These are phyloP conservation scores for Epichloe gansuensis DNA, from an alignment of 2,329 filamentous ascomycete genomes.

Conservation along the genomic window DNA sequence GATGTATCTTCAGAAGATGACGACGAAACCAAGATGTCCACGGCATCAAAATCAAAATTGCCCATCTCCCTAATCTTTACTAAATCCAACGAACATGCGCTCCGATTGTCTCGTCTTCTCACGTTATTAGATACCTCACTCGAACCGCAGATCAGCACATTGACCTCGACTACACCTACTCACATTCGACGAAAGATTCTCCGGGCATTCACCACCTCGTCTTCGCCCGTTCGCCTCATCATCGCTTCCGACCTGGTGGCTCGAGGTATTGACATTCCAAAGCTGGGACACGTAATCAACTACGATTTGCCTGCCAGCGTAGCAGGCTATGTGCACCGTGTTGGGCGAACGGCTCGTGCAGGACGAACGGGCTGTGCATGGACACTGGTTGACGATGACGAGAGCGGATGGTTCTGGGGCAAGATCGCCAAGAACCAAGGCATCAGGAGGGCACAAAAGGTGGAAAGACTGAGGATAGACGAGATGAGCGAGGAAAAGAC, in stretches of 20 bases:
- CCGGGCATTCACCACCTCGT: constrained; percentile 52
- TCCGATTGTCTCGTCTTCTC: constrained; percentile 75
- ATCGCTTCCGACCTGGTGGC: constrained; percentile 90
- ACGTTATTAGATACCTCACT: constrained; percentile 50
- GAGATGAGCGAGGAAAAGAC: constrained; percentile 37
- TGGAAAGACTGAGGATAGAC: constrained; percentile 35
- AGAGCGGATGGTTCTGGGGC: constrained; percentile 87
- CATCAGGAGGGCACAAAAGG: constrained; percentile 30
- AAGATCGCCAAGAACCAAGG: constrained; percentile 55
- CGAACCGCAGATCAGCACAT: constrained; percentile 47
- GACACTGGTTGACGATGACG: constrained; percentile 71
- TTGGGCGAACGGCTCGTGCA: constrained; percentile 80
- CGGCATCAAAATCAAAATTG: constrained; percentile 11
- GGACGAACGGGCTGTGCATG: constrained; percentile 66
- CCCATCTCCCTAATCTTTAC: constrained; percentile 68
- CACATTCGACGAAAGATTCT: constrained; percentile 56
- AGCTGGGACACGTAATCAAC: constrained; percentile 77
- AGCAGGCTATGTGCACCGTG: constrained; percentile 79
- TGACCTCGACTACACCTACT: constrained; percentile 69
- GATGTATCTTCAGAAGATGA: constrained; percentile 9
- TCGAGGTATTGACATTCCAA: constrained; percentile 72
- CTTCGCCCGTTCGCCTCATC: constrained; percentile 58
- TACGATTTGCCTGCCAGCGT: constrained; percentile 80
- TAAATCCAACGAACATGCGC: constrained; percentile 76
- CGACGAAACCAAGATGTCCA: too few relatives aligned